These are phyloP conservation scores for Penicillium sp. DNA, from an alignment of 2,329 filamentous ascomycete genomes.

Conservation along the genomic window DNA sequence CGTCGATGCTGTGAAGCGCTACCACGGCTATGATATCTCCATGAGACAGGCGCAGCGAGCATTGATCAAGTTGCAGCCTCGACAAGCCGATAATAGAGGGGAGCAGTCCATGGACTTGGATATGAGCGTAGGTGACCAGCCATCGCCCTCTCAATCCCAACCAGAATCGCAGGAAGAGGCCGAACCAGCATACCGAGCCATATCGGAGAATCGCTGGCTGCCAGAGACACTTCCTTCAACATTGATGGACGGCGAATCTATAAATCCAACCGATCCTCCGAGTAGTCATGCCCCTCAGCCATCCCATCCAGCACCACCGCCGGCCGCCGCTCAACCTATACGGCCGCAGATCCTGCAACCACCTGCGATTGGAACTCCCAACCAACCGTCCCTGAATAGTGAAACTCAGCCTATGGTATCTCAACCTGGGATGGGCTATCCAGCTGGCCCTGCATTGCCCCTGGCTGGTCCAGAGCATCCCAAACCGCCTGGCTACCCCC, in stretches of 20 bases:
- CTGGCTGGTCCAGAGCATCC: constrained; percentile 24
- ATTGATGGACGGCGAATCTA: constrained; percentile 31
- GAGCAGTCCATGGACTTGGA: constrained; percentile 28
- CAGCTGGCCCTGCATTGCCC: constrained; percentile 22
- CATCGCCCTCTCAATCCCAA: constrained; percentile 30
- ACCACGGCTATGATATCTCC: constrained; percentile 46
- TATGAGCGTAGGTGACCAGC: constrained; percentile 30
- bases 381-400: constrained; percentile 26
- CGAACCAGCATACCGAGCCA: constrained; percentile 29
- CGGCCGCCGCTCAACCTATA: constrained; percentile 23
- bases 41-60: constrained; percentile 45
- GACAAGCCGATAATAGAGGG: constrained; percentile 26
- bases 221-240: constrained; percentile 32
- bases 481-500: constrained; percentile 27
- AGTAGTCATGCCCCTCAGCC: constrained; percentile 24
- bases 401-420: constrained; percentile 28
- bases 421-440: constrained; percentile 28
- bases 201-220: constrained; percentile 39
- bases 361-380: constrained; percentile 26
- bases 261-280: constrained; percentile 28
- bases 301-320: constrained; percentile 10
- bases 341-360: constrained; percentile 26
- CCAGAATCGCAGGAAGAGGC: constrained; percentile 30
- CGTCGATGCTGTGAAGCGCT: constrained; percentile 46
- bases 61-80: constrained; percentile 40